Conservation (phyloP, 208 protist genomes). For the Leishmania gerbilli region DNA sequence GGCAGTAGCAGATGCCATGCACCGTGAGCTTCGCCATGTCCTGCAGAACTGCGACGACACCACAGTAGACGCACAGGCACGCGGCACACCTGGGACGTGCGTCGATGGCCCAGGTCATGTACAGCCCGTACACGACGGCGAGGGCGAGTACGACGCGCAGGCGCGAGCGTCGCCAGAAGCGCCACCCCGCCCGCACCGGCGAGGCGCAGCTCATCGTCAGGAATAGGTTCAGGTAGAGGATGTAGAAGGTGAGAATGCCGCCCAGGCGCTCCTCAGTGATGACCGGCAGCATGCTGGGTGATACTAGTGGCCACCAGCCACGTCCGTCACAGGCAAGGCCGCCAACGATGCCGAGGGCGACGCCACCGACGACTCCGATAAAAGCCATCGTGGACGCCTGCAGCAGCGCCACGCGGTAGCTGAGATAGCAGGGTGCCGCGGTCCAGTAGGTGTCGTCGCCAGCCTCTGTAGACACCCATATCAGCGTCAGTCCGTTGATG, state of each 20-base stretch:
- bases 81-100: background rate
- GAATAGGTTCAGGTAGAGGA: constrained; percentile 11
- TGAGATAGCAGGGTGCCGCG: background rate
- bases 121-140: background rate
- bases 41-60: constrained; percentile 12
- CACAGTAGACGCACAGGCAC: constrained; percentile 11
- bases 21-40: constrained; percentile 16
- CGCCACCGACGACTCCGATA: constrained; percentile 1
- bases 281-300: no score
- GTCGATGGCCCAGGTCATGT: background rate
- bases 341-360: constrained; percentile 2
- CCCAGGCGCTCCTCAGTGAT: constrained; percentile 2
- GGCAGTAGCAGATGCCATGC: constrained; percentile 14
- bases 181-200: constrained; percentile 20
- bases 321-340: background rate
- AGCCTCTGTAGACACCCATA: constrained; percentile 2
- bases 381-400: constrained; percentile 10
- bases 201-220: constrained; percentile 21
- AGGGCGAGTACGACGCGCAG: background rate
- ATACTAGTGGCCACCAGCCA: background rate
- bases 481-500: background rate
- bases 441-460: background rate
- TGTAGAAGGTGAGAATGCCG: constrained; percentile 3
- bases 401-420: constrained; percentile 1
- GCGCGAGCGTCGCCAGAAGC: background rate